Evolutionary conservation across 2,329 filamentous ascomycete genomes (phyloP), one percentile per base, ranked within the genome.

Genomic region (Talaromyces sp.): DNA sequence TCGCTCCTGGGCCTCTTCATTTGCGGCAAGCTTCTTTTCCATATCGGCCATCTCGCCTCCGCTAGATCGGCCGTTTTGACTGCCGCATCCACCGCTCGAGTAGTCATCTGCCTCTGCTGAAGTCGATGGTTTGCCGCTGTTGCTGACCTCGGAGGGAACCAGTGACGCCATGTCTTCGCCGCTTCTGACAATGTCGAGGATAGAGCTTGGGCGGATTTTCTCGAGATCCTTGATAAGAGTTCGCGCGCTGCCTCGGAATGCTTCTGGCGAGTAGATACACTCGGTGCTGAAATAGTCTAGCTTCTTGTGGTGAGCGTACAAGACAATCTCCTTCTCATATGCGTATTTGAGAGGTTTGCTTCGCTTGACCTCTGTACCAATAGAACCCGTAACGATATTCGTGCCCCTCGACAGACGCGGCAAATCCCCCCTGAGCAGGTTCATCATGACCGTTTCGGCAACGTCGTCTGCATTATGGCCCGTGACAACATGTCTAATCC

Each of bases 231-330:
- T 99, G 75, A 99, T 96, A 62, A 99, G 78, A 28, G 88, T 91
- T 65, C 95, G 85, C 2, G 95, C 95, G 67, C 91, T 96, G 3
- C 95, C 95, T 62, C 95, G 85, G 72, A 99, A 99, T 2, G 95
- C 95, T 76, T 99, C 95, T 0, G 95, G 95, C 59, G 92, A 96
- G 80, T 99, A 99, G 63, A 99, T 92, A 80, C 95, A 99, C 77
- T 99, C 95, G 0, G 95, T 99, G 70, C 88, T 96, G 77, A 99
- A 99, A 77, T 99, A 99, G 73, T 98, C 93, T 65, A 99, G 82
- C 75, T 93, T 93, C 77, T 95, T 96, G 80, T 99, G 92, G 72
- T 98, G 91, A 5, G 95, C 95, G 73, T 99, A 99, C 6, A 99
- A 82, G 19, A 99, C 95, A 67, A 99, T 99, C 73, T 99, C 95